Conservation (phyloP, 768 basidiomycete species). For the Lyophyllum atratum region DNA sequence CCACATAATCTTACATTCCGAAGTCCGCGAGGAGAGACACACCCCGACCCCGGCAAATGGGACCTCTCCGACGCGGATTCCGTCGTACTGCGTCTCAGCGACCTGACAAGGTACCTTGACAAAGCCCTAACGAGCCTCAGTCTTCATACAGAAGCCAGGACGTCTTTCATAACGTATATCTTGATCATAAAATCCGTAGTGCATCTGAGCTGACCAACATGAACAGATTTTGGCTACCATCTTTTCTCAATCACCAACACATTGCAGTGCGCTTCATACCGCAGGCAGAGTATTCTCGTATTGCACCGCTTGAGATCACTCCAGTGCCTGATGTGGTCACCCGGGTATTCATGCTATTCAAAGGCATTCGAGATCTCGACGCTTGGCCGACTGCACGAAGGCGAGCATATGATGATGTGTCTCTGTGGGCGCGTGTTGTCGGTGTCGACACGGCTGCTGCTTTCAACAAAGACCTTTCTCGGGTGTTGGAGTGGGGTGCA, state of each 20-base stretch:
- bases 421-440: slow-evolving; percentile 34
- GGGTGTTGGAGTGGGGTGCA: slow-evolving; percentile 50
- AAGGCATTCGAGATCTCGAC: slow-evolving; percentile 29
- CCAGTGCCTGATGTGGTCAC: slow-evolving; percentile 45
- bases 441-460: slow-evolving; percentile 30
- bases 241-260: slow-evolving; percentile 37
- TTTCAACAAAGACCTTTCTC: slow-evolving; percentile 29
- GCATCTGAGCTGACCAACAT: neutral
- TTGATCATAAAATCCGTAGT: neutral
- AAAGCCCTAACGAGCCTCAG: slow-evolving; percentile 29
- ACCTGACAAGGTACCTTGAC: slow-evolving; percentile 39
- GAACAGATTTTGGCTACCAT: slow-evolving; percentile 45
- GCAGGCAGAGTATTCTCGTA: slow-evolving; percentile 40
- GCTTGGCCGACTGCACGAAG: slow-evolving; percentile 27
- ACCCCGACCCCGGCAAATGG: slow-evolving; percentile 12
- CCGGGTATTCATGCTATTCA: slow-evolving; percentile 51
- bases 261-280: slow-evolving; percentile 48
- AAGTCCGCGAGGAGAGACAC: neutral
- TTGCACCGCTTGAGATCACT: slow-evolving; percentile 36
- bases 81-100: slow-evolving; percentile 27
- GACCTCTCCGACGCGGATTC: slow-evolving; percentile 25
- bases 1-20: neutral
- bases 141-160: slow-evolving; percentile 43
- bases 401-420: slow-evolving; percentile 21
- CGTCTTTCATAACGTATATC: slow-evolving; percentile 47